These are phyloP conservation scores for Geranomyces michiganensis DNA, from an alignment of 192 early-diverging fungal genomes.

Conservation along the genomic window DNA sequence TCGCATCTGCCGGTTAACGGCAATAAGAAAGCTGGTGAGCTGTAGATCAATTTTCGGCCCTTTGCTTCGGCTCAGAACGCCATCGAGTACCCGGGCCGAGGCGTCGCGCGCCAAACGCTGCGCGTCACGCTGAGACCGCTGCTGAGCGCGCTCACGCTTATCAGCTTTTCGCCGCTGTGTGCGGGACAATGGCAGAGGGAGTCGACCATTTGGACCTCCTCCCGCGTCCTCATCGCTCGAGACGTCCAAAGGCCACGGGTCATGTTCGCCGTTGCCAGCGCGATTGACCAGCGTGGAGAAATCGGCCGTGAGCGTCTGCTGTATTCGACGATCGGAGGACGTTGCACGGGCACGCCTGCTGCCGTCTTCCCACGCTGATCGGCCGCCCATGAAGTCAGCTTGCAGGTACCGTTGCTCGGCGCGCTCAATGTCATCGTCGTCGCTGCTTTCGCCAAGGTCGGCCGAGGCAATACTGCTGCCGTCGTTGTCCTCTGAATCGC, in stretches of 20 bases:
- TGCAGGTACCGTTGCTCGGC: slow-evolving; percentile 29
- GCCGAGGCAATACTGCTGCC: neutral
- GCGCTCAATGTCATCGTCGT: slow-evolving; percentile 15
- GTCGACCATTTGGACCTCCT: neutral
- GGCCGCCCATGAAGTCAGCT: slow-evolving; percentile 20
- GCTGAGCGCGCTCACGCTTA: slow-evolving; percentile 24
- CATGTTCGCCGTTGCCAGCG: neutral
- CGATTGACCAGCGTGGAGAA: slow-evolving; percentile 20
- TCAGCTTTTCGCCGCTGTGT: slow-evolving; percentile 17
- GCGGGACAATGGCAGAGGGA: neutral
- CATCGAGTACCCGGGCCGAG: neutral
- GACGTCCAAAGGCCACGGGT: neutral
- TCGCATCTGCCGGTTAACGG: slow-evolving; percentile 30
- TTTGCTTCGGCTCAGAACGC: slow-evolving; percentile 8
- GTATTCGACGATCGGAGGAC: neutral
- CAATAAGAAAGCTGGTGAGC: slow-evolving; percentile 19
- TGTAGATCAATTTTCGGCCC: slow-evolving; percentile 13
- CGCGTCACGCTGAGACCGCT: neutral
- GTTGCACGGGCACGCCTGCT: neutral
- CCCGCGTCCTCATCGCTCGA: slow-evolving; percentile 8
- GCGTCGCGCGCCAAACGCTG: neutral
- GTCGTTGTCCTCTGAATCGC: neutral
- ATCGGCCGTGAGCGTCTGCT: slow-evolving; percentile 13
- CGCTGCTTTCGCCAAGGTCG: neutral
- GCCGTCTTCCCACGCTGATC: slow-evolving; percentile 31